Percentiles rank a stretch among this genome's conserved stretches.
Conservation (phyloP, 345 rosid species). For the Psidium guajava region DNA sequence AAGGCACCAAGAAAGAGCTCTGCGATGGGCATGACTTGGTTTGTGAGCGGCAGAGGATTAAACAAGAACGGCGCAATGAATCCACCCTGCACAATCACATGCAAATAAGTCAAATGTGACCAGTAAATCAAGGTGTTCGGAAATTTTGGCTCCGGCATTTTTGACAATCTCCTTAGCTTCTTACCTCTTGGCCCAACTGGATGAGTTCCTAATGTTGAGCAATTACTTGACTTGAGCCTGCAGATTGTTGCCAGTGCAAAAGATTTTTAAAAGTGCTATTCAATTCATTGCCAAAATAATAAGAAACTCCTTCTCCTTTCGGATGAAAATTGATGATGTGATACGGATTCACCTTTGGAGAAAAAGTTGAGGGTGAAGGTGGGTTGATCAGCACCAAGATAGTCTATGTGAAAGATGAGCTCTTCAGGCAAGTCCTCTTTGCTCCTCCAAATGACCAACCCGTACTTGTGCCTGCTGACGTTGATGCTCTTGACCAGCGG, state of each 20-base stretch:
- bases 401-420: constrained; percentile 87
- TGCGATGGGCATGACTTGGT: background rate
- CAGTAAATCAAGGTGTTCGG: too few relatives aligned
- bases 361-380: constrained; percentile 95
- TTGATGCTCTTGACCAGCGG: constrained; percentile 86
- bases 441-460: constrained; percentile 90
- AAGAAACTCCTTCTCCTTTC: too few relatives aligned
- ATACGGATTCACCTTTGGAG: constrained; percentile 46
- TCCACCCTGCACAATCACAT: too few relatives aligned
- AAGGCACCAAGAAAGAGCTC: background rate
- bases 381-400: constrained; percentile 91
- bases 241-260: background rate
- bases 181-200: constrained; percentile 73
- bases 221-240: constrained; percentile 60
- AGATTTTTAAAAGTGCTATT: background rate
- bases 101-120: too few relatives aligned
- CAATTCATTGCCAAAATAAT: background rate
- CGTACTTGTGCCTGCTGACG: constrained; percentile 89
- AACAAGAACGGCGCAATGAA: background rate
- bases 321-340: background rate
- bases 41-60: background rate
- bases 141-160: background rate
- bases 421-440: constrained; percentile 83
- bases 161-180: background rate
- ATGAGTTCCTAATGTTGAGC: constrained; percentile 91